Base-by-base conservation (phyloP, 2,329 filamentous ascomycete genomes). In the Xylogone sp. region DNA sequence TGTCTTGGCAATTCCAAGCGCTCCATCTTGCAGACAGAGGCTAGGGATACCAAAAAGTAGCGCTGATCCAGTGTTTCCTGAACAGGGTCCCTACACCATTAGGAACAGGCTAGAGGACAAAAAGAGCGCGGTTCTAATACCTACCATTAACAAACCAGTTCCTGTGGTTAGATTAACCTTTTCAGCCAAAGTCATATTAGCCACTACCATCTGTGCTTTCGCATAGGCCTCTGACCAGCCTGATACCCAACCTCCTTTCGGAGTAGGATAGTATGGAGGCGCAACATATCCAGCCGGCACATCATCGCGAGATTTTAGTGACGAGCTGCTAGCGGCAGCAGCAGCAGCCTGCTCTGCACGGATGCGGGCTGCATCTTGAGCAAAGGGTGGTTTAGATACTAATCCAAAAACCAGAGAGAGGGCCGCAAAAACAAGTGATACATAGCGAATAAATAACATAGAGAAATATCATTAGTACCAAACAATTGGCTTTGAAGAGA, bases 121-220 rank as follows among this genome's bases (percentile, higher is more conserved):
- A n/a, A 39, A 13, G 34, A 39, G 4, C 34, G 8, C 24, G 13
- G 13, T 8, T 45, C 18, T 19, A 6, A 39, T 20, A 46, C 24
- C 27, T 46, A 51, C 87, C 87, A 90, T 91, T 56, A 76, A 86
- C 42, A 85, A 77, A 1, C 87, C 87, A 1, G 79, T 85, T 3
- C 88, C 88, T 1, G 81, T 80, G 0, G 87, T 90, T 48, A 91
- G 76, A 63, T 91, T 92, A 3, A 86, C 84, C 71, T 92, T 93
- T 66, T 92, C 88, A 2, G 87, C 87, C 51, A 93, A 69, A 0
- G 87, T 92, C 87, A 93, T 89, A 45, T 82, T 79, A 49, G 82
- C 79, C 16, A 93, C 88, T 13, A 92, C 68, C 3, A 73, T 68
- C 52, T 83, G 76, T 1, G 88, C 88, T 61, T 87, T 90, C 48